phyloP scores from a whole-genome alignment of 1,284 basidiomycete genomes.

The Wolfiporia cocos region DNA sequence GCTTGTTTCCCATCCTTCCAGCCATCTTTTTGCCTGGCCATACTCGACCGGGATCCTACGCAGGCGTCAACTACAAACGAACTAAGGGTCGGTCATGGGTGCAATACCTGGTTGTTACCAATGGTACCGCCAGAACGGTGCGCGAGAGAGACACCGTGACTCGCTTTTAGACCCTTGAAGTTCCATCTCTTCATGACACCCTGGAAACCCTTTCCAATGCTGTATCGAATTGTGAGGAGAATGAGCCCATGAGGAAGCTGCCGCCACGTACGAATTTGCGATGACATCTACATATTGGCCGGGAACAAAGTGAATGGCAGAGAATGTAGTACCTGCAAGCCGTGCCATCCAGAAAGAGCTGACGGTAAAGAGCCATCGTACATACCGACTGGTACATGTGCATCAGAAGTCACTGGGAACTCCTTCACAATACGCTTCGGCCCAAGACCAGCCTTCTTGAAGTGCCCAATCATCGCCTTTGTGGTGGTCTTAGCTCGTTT shows the following conservation, averaged over 20 bases:
- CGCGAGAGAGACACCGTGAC: conserved; percentile 95
- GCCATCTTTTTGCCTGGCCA: conserved; percentile 99
- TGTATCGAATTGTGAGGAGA: conserved; percentile 35
- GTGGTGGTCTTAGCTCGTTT: conserved; percentile 62
- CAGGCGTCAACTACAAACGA: conserved; percentile 4
- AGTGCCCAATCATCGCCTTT: conserved; percentile 81
- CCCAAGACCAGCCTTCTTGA: conserved; percentile 74
- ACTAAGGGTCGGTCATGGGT: not conserved
- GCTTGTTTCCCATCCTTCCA: conserved; percentile 85
- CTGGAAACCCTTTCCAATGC: conserved; percentile 95
- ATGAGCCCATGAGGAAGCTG: not conserved
- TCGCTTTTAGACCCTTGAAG: conserved; percentile 88
- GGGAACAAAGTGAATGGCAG: conserved; percentile 94
- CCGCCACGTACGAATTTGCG: conserved; percentile 74
- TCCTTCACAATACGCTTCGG: conserved; percentile 88
- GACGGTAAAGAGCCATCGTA: conserved; percentile 8
- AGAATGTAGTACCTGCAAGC: conserved; percentile 74
- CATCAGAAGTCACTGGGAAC: conserved; percentile 87
- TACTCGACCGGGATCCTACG: conserved; percentile 87
- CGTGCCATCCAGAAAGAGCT: not conserved
- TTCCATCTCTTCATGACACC: conserved; percentile 98
- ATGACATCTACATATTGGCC: conserved; percentile 96
- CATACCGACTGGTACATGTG: conserved; percentile 84
- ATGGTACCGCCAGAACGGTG: conserved; percentile 94
- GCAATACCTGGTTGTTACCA: conserved; percentile 86